phyloP scores from a whole-genome alignment of 768 basidiomycete genomes.

The Holtermanniella nyarrowii region DNA sequence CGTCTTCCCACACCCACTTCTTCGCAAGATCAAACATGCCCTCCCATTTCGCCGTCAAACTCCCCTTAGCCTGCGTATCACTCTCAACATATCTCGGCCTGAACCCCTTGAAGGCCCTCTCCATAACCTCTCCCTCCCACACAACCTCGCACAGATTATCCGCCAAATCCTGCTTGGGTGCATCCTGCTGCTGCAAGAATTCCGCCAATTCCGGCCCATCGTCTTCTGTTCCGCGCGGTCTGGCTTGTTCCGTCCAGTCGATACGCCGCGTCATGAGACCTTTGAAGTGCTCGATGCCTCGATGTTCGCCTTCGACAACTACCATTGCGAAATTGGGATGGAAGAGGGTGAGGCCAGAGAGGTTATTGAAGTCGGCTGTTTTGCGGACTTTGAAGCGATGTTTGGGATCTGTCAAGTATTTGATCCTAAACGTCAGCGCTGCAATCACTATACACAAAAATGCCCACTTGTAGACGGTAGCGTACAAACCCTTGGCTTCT shows the following conservation, averaged over 20 bases:
- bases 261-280: slow-evolving; percentile 77
- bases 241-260: slow-evolving; percentile 84
- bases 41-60: slow-evolving; percentile 69
- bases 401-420: slow-evolving; percentile 75
- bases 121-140: slow-evolving; percentile 84
- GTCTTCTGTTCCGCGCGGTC: slow-evolving; percentile 54
- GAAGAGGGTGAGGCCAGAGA: slow-evolving; percentile 84
- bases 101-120: slow-evolving; percentile 69
- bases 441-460: not conserved
- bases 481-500: slow-evolving; percentile 72
- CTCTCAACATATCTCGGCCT: slow-evolving; percentile 50
- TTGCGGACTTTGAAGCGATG: slow-evolving; percentile 95
- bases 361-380: slow-evolving; percentile 82
- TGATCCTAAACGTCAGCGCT: slow-evolving; percentile 51
- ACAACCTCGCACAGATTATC: slow-evolving; percentile 81
- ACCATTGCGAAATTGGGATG: slow-evolving; percentile 81
- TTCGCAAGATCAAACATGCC: slow-evolving; percentile 94
- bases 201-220: slow-evolving; percentile 36
- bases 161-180: slow-evolving; percentile 51
- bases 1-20: slow-evolving; percentile 46
- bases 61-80: slow-evolving; percentile 74
- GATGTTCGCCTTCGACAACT: slow-evolving; percentile 82
- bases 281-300: slow-evolving; percentile 77
- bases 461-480: slow-evolving; percentile 82
- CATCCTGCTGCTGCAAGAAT: slow-evolving; percentile 14